A percentile compares a stretch with the other conserved stretches of the same genome.
These are phyloP conservation scores for Irpex sp. DNA, from an alignment of 1,284 basidiomycete genomes.

Conservation along the genomic window DNA sequence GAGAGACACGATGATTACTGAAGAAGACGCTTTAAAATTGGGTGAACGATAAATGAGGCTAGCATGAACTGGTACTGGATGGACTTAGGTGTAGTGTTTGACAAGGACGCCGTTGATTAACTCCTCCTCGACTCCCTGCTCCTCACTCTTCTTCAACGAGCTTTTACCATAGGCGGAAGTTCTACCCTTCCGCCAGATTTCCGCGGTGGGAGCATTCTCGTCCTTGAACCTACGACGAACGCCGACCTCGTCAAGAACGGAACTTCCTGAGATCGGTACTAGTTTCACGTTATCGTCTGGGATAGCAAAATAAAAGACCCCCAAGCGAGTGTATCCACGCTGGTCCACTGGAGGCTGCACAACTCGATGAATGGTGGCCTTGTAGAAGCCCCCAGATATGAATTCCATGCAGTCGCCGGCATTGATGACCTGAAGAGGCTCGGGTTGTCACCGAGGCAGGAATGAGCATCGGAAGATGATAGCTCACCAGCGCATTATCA, in stretches of 20 bases:
- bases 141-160: conserved; percentile 29
- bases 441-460: neutral
- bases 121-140: conserved; percentile 38
- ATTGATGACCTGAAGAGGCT: conserved; percentile 32
- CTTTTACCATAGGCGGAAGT: conserved; percentile 31
- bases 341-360: conserved; percentile 48
- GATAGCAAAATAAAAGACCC: conserved; percentile 40
- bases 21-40: no score
- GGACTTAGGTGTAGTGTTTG: conserved; percentile 38
- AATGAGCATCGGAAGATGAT: neutral
- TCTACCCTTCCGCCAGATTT: conserved; percentile 35
- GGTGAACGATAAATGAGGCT: no score
- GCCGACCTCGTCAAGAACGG: conserved; percentile 29
- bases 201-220: conserved; percentile 33
- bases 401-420: conserved; percentile 41
- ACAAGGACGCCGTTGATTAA: conserved; percentile 39
- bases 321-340: conserved; percentile 36
- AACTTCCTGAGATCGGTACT: conserved; percentile 26
- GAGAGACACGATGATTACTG: no score
- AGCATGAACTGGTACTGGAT: neutral
- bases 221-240: conserved; percentile 29
- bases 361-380: conserved; percentile 40
- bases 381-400: conserved; percentile 42
- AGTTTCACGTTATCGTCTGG: conserved; percentile 29
- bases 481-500: conserved; percentile 53